Evolutionary conservation across 169 alveolate species (phyloP).

Genomic region (Plasmodium relictum): DNA sequence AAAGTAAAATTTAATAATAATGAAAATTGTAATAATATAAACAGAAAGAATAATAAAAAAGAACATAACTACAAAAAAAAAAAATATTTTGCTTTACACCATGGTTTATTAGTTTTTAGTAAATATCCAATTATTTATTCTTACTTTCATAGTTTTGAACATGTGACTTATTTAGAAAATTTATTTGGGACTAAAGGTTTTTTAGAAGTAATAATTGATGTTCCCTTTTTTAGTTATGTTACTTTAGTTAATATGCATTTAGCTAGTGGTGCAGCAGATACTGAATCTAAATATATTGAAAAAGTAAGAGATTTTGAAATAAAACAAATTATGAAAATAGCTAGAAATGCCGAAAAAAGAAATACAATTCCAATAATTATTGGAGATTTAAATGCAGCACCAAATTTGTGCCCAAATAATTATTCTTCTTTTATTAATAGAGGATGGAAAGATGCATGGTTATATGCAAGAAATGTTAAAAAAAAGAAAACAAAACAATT

Average conservation of each 20-base stretch:
- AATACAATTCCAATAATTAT: conserved; percentile 91
- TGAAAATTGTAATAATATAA: neutral
- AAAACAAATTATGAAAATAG: conserved; percentile 87
- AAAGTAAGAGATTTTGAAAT: conserved; percentile 90
- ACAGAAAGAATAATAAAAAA: neutral
- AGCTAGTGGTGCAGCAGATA: conserved; percentile 93
- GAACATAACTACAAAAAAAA: conserved; percentile 3
- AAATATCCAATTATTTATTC: conserved; percentile 90
- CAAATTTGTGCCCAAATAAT: conserved; percentile 91
- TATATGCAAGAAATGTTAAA: conserved; percentile 59
- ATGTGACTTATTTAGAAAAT: conserved; percentile 90
- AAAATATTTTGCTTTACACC: conserved; percentile 82
- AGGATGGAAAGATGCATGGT: conserved; percentile 92
- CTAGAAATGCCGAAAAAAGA: conserved; percentile 87
- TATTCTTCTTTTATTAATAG: conserved; percentile 89
- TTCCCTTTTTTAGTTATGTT: conserved; percentile 89
- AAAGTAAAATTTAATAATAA: neutral
- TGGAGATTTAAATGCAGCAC: conserved; percentile 94
- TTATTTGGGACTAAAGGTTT: conserved; percentile 91
- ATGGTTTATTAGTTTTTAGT: conserved; percentile 92
- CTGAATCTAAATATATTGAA: conserved; percentile 91
- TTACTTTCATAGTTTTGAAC: conserved; percentile 88
- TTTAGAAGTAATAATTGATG: conserved; percentile 89
- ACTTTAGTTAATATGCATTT: conserved; percentile 91
- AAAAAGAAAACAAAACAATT: conserved; percentile 28